Evolutionary conservation across 1,139 yeast species (phyloP).

Genomic region (Taphrina sp.): DNA sequence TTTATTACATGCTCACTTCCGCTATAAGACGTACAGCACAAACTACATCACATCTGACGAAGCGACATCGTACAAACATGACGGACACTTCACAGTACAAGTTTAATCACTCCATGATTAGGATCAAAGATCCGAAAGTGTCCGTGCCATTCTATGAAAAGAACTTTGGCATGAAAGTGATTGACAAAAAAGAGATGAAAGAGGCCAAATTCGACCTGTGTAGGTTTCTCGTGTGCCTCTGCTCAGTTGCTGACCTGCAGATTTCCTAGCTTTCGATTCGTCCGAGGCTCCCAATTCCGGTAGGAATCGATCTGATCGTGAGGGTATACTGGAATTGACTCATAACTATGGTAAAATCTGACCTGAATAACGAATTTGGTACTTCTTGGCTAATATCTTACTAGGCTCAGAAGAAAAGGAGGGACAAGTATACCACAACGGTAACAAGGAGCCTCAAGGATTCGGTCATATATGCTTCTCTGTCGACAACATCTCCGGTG

Average conservation of each 20-base stretch:
- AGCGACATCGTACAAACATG: conserved; percentile 5
- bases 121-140: conserved; percentile 76
- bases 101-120: conserved; percentile 50
- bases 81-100: conserved; percentile 39
- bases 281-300: conserved; percentile 50
- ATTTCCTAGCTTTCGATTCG: conserved; percentile 62
- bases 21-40: conserved; percentile 3
- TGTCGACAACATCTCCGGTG: conserved; percentile 69
- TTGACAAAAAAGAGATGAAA: conserved; percentile 56
- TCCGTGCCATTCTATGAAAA: conserved; percentile 71
- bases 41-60: conserved; percentile 9
- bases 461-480: conserved; percentile 91
- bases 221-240: background rate
- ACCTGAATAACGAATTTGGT: background rate
- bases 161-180: conserved; percentile 69
- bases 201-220: conserved; percentile 60
- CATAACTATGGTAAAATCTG: conserved; percentile 67
- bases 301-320: conserved; percentile 55
- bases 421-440: conserved; percentile 60
- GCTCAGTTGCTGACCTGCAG: no score
- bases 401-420: conserved; percentile 25
- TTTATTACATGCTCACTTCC: conserved; percentile 8
- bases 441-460: conserved; percentile 84
- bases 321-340: conserved; percentile 44
- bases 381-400: background rate